These are phyloP conservation scores for Whalleya microplaca DNA, from an alignment of 2,329 filamentous ascomycete genomes.

Conservation along the genomic window DNA sequence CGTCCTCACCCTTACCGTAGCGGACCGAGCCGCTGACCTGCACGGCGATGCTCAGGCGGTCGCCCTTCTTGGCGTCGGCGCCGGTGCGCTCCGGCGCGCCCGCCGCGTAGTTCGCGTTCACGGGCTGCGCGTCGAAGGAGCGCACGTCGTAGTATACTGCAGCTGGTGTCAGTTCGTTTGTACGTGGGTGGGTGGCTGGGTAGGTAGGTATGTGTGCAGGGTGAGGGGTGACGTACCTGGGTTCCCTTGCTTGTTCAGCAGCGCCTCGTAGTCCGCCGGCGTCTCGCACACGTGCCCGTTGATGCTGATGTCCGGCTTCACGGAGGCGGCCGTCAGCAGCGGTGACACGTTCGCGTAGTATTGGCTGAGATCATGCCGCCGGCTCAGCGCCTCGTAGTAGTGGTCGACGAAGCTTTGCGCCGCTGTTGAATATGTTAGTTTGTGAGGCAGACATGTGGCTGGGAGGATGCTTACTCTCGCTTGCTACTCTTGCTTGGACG, in stretches of 20 bases:
- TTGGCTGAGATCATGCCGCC: conserved; percentile 58
- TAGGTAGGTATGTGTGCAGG: background rate
- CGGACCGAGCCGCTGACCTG: conserved; percentile 73
- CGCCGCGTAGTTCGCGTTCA: conserved; percentile 69
- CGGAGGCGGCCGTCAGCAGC: conserved; percentile 52
- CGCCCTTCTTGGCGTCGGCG: conserved; percentile 46
- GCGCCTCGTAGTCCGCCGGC: conserved; percentile 66
- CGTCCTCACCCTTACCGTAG: conserved; percentile 58
- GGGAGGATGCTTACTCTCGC: conserved; percentile 35
- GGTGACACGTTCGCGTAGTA: conserved; percentile 71
- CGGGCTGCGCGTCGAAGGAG: conserved; percentile 75
- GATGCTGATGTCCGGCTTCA: conserved; percentile 72
- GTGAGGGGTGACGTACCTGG: background rate
- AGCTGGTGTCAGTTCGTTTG: background rate
- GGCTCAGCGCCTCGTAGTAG: conserved; percentile 77
- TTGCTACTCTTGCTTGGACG: conserved; percentile 40
- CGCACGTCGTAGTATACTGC: conserved; percentile 70
- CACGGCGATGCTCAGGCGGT: conserved; percentile 71
- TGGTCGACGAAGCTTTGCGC: conserved; percentile 72
- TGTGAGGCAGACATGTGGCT: background rate
- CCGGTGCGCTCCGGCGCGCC: conserved; percentile 54
- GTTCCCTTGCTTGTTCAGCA: conserved; percentile 63
- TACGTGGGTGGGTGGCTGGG: background rate
- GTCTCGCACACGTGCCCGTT: conserved; percentile 72
- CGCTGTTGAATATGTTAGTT: conserved; percentile 47